These are phyloP conservation scores for Annona cherimola DNA, from an alignment of 164 flowering plant species.

Conservation along the genomic window DNA sequence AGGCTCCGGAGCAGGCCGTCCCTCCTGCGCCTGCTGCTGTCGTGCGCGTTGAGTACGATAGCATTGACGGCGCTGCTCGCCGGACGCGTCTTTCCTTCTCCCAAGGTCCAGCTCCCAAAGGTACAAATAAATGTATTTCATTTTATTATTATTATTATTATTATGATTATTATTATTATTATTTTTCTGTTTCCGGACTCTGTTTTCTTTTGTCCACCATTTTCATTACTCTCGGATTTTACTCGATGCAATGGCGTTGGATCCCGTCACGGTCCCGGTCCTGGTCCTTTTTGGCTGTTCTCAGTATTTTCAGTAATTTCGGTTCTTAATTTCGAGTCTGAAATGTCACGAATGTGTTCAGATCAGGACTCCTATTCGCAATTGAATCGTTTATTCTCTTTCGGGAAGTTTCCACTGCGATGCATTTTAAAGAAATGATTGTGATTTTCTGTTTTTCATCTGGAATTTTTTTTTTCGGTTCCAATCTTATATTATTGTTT, in stretches of 20 bases:
- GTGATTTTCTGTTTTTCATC: too few relatives aligned
- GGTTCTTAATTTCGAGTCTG: too few relatives aligned
- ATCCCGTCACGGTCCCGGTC: neutral
- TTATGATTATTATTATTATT: neutral
- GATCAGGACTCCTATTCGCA: too few relatives aligned
- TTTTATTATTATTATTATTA: neutral
- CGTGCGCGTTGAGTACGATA: constrained; percentile 48
- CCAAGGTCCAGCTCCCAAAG: constrained; percentile 44
- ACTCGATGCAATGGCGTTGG: neutral
- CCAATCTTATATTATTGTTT: too few relatives aligned
- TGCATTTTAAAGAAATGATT: too few relatives aligned
- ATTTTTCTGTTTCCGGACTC: neutral
- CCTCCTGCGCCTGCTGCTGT: constrained; percentile 39
- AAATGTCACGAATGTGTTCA: too few relatives aligned
- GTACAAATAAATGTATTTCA: constrained; percentile 12
- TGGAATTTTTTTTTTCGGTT: too few relatives aligned
- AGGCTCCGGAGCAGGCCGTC: constrained; percentile 20
- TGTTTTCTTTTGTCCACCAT: neutral
- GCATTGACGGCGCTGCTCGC: constrained; percentile 53
- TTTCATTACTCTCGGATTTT: too few relatives aligned
- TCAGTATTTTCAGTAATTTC: too few relatives aligned
- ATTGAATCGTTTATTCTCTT: too few relatives aligned
- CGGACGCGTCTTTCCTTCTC: constrained; percentile 36
- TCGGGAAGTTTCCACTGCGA: too few relatives aligned
- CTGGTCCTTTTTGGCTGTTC: neutral